phyloP scores from a whole-genome alignment of 805 yeast species.

The Lachancea kluyveri region DNA sequence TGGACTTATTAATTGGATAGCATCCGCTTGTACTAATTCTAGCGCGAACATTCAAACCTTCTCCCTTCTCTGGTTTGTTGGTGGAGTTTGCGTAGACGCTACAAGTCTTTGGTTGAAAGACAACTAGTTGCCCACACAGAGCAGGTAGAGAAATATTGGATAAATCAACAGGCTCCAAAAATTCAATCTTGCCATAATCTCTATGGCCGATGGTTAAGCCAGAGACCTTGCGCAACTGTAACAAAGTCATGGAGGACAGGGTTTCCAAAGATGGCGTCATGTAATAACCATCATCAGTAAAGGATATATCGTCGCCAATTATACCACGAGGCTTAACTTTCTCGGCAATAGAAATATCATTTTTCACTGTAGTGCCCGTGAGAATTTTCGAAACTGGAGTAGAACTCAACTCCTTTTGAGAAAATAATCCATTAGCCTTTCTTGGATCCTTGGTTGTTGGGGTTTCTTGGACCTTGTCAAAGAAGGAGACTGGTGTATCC shows the following conservation, averaged over 20 bases:
- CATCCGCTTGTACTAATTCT: conserved; percentile 70
- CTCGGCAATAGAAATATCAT: conserved; percentile 1
- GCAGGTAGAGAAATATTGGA: conserved; percentile 56
- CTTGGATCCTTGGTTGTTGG: conserved; percentile 1
- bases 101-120: conserved; percentile 54
- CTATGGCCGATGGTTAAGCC: conserved; percentile 73
- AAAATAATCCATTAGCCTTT: not conserved
- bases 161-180: conserved; percentile 77
- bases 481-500: conserved; percentile 10
- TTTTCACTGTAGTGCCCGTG: not conserved
- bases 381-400: conserved; percentile 6
- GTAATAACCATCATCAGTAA: conserved; percentile 78
- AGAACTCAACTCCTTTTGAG: conserved; percentile 6
- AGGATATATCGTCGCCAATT: conserved; percentile 36
- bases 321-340: conserved; percentile 15
- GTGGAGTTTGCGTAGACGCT: conserved; percentile 65
- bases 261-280: conserved; percentile 69
- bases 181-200: conserved; percentile 67
- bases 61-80: conserved; percentile 59
- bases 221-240: conserved; percentile 57
- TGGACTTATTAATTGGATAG: conserved; percentile 70
- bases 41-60: conserved; percentile 77
- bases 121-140: conserved; percentile 59
- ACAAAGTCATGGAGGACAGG: conserved; percentile 50
- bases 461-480: conserved; percentile 9